Percentiles rank a stretch among this genome's conserved stretches.
These are phyloP conservation scores for Graphilbum fragrans DNA, from an alignment of 2,329 filamentous ascomycete species.

Conservation along the genomic window DNA sequence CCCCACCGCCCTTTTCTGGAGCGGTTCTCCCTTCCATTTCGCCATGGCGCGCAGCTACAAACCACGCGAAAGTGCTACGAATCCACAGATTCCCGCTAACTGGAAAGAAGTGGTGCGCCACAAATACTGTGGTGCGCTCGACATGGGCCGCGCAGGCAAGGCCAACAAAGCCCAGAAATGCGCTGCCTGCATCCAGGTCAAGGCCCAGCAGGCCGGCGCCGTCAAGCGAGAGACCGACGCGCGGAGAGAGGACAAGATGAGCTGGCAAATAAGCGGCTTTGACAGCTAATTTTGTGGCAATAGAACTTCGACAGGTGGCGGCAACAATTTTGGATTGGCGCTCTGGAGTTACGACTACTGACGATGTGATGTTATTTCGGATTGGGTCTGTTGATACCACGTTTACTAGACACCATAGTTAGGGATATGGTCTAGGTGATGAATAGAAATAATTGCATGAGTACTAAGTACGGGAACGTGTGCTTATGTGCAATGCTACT, in stretches of 20 bases:
- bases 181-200: conserved; percentile 4
- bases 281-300: no score
- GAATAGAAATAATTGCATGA: no score
- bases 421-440: no score
- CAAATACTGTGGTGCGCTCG: conserved; percentile 9
- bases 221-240: conserved; percentile 2
- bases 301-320: no score
- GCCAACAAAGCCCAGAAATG: conserved; percentile 9
- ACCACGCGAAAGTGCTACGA: conserved; percentile 1
- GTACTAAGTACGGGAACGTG: no score
- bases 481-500: no score
- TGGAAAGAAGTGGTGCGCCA: conserved; percentile 7
- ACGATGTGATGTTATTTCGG: no score
- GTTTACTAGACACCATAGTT: no score
- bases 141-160: conserved; percentile 6
- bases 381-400: no score
- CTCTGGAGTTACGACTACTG: no score
- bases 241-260: conserved; percentile 8
- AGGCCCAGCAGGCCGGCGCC: conserved; percentile 2
- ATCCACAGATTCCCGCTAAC: conserved; percentile 6
- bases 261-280: background rate
- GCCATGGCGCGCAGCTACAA: conserved; percentile 9
- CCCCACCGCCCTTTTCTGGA: background rate
- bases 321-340: no score
- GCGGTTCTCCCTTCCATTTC: no score